phyloP scores from a whole-genome alignment of 148 eudicot genomes.

The Silene uniflora region DNA sequence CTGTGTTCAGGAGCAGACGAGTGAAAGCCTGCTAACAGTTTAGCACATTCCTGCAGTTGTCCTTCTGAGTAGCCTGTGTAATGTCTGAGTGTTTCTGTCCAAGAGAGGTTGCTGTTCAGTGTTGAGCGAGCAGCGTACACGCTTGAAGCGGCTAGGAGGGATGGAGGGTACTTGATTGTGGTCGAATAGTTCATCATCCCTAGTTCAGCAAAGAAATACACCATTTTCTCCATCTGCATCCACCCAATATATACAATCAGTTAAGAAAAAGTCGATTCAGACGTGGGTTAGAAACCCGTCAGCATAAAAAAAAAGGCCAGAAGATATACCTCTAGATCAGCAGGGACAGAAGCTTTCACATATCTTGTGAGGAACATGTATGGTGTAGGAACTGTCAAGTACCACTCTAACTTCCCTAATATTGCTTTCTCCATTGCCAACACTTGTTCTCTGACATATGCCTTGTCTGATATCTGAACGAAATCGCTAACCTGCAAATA shows the following conservation, averaged over 20 bases:
- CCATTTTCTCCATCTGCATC: slow-evolving; percentile 52
- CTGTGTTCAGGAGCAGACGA: too few relatives aligned
- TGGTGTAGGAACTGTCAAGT: slow-evolving; percentile 78
- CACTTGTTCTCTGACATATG: slow-evolving; percentile 59
- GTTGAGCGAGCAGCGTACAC: too few relatives aligned
- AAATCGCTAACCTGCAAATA: slow-evolving; percentile 45
- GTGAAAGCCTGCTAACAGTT: too few relatives aligned
- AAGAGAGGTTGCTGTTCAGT: too few relatives aligned
- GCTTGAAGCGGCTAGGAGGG: too few relatives aligned
- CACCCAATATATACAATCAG: neutral
- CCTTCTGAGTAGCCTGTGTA: too few relatives aligned
- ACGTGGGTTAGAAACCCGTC: neutral
- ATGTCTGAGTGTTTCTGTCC: too few relatives aligned
- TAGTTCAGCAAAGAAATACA: slow-evolving; percentile 48
- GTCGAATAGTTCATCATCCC: slow-evolving; percentile 48
- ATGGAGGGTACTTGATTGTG: too few relatives aligned
- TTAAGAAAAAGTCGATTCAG: neutral
- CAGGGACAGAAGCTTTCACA: slow-evolving; percentile 55
- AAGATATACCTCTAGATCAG: slow-evolving; percentile 28
- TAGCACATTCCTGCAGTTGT: too few relatives aligned
- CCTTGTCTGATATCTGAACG: slow-evolving; percentile 66
- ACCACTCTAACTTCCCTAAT: slow-evolving; percentile 62
- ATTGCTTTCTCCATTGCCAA: slow-evolving; percentile 67
- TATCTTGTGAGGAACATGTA: slow-evolving; percentile 71
- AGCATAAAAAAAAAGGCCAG: neutral